Percentiles rank a stretch among this genome's conserved stretches.
phyloP scores from a whole-genome alignment of 1,284 basidiomycete species.

The Fomitopsis pinicola region DNA sequence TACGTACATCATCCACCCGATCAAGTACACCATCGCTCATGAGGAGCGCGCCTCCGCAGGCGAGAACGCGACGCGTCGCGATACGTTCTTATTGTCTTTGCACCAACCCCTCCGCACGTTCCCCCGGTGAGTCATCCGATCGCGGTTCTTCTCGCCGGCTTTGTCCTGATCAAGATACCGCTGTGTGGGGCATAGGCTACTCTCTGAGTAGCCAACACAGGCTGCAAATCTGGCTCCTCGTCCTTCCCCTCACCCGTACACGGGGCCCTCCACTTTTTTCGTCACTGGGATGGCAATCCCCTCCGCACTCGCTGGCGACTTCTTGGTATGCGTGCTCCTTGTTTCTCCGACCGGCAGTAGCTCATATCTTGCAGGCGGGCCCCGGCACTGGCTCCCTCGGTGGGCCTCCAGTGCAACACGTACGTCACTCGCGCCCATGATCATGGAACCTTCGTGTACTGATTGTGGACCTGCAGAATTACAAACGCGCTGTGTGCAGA shows the following conservation, averaged over 20 bases:
- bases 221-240: slow-evolving; percentile 4
- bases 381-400: slow-evolving; percentile 24
- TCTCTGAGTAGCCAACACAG: slow-evolving; percentile 1
- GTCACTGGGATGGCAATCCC: slow-evolving; percentile 1
- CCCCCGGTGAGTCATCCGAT: not conserved
- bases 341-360: not conserved
- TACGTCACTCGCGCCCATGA: slow-evolving; percentile 11
- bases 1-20: not conserved
- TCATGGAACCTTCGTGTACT: not conserved
- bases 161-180: slow-evolving; percentile 5
- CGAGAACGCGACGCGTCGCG: not conserved
- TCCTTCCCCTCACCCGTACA: not conserved
- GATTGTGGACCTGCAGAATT: slow-evolving; percentile 28
- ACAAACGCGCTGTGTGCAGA: slow-evolving; percentile 57
- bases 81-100: slow-evolving; percentile 1
- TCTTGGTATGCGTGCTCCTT: slow-evolving; percentile 1
- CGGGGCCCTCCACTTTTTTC: not conserved
- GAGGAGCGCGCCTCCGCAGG: not conserved
- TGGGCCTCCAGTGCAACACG: slow-evolving; percentile 24
- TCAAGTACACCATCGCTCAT: not conserved
- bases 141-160: not conserved
- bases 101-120: not conserved
- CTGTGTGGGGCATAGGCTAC: not conserved
- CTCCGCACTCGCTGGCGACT: slow-evolving; percentile 2
- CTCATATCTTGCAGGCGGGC: slow-evolving; percentile 15